Evolutionary conservation across 805 yeast species (phyloP).

Genomic region (Candida sanyiensis): DNA sequence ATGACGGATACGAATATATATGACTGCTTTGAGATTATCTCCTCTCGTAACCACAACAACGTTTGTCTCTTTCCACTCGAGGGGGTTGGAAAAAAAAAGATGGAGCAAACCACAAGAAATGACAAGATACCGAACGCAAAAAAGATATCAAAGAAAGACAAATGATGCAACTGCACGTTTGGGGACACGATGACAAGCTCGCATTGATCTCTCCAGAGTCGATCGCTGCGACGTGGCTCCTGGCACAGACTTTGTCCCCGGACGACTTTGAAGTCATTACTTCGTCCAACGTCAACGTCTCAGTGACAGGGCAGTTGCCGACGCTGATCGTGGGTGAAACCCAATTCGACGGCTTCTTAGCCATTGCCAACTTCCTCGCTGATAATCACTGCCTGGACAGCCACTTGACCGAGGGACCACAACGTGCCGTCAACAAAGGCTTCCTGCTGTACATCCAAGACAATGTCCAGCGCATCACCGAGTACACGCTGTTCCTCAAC

Average conservation of each 20-base stretch:
- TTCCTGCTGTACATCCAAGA: constrained; percentile 37
- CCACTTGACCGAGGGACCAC: constrained; percentile 16
- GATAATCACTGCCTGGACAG: constrained; percentile 11
- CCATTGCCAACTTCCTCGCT: constrained; percentile 32
- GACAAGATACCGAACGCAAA: too few species aligned
- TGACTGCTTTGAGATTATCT: too few species aligned
- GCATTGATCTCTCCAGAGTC: constrained; percentile 49
- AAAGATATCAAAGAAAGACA: too few species aligned
- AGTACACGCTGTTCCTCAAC: constrained; percentile 52
- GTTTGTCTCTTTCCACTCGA: too few species aligned
- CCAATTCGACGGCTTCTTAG: constrained; percentile 37
- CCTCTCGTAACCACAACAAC: too few species aligned
- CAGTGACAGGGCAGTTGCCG: constrained; percentile 48
- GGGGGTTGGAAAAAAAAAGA: too few species aligned
- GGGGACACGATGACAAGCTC: constrained; percentile 40
- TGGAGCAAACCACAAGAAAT: too few species aligned
- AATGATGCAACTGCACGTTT: constrained; percentile 37
- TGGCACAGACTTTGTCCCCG: constrained; percentile 24
- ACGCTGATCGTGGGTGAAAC: constrained; percentile 27
- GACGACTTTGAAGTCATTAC: constrained; percentile 37
- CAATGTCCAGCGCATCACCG: constrained; percentile 42
- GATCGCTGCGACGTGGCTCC: constrained; percentile 41
- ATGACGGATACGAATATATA: neutral
- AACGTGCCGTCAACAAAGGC: constrained; percentile 39
- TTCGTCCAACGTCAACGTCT: constrained; percentile 52